Conservation (phyloP, 345 rosid genomes). For the Dovyalis caffra region DNA sequence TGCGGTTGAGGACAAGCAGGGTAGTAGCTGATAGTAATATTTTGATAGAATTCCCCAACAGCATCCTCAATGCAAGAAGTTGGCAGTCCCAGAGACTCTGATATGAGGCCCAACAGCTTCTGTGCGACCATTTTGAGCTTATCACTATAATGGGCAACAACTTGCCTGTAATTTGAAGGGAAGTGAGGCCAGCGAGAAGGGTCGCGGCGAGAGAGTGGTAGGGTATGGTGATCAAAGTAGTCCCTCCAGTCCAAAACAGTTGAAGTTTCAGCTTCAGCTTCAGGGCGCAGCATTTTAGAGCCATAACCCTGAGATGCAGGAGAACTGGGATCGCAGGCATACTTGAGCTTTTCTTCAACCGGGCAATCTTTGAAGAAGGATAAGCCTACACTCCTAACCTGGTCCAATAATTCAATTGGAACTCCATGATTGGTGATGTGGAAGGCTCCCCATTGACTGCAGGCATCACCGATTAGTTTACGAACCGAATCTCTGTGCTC, state of each 20-base stretch:
- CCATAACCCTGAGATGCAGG: conserved; percentile 86
- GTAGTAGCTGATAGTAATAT: conserved; percentile 77
- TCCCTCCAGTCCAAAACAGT: conserved; percentile 87
- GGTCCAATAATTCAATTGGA: conserved; percentile 46
- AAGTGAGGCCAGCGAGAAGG: conserved; percentile 69
- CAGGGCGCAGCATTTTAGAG: conserved; percentile 60
- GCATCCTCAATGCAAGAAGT: conserved; percentile 52
- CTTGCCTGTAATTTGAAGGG: conserved; percentile 65
- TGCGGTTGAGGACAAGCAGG: conserved; percentile 94
- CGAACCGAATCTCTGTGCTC: conserved; percentile 16
- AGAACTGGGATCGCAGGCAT: conserved; percentile 62
- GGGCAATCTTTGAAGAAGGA: conserved; percentile 63
- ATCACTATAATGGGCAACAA: conserved; percentile 56
- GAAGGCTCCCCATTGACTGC: conserved; percentile 86
- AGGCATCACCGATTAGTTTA: conserved; percentile 49
- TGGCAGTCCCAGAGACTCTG: conserved; percentile 61
- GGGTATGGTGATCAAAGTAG: conserved; percentile 83
- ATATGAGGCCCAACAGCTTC: conserved; percentile 58
- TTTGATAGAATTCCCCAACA: conserved; percentile 80
- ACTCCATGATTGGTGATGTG: conserved; percentile 75
- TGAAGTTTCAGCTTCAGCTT: conserved; percentile 20
- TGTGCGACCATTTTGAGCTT: conserved; percentile 57
- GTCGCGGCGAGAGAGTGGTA: conserved; percentile 73
- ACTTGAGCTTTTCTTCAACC: conserved; percentile 59
- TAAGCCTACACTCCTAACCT: conserved; percentile 37